These are phyloP conservation scores for Mesotaenium endlicherianum DNA, from an alignment of 139 green algal genomes.

Conservation along the genomic window DNA sequence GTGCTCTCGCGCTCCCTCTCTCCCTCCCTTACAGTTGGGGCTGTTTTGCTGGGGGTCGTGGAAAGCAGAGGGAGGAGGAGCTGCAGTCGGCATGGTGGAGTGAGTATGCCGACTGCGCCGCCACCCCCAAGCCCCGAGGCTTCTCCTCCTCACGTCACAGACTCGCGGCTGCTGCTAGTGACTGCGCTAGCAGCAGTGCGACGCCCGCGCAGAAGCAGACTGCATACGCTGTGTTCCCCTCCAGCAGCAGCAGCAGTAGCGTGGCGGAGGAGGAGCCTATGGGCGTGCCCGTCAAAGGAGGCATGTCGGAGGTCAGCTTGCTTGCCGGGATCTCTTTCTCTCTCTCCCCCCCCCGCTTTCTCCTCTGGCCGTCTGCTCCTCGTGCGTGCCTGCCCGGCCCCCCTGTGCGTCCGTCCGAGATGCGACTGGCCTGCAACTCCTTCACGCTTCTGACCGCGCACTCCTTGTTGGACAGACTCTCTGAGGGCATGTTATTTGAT, in stretches of 20 bases:
- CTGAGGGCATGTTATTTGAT: neutral
- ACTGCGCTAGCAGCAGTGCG: too few relatives aligned
- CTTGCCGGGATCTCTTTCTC: slow-evolving; percentile 6
- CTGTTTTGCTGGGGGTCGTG: too few relatives aligned
- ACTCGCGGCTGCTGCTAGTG: too few relatives aligned
- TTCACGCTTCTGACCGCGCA: neutral
- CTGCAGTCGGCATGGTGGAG: slow-evolving; percentile 37
- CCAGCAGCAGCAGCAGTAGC: neutral
- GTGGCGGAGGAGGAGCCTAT: slow-evolving; percentile 17
- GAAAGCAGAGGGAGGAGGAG: slow-evolving; percentile 42
- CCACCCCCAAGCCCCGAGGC: slow-evolving; percentile 8
- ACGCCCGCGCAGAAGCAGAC: neutral
- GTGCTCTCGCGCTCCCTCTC: neutral
- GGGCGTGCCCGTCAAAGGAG: slow-evolving; percentile 40
- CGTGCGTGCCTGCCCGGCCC: neutral
- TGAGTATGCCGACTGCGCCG: slow-evolving; percentile 43
- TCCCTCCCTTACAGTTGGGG: too few relatives aligned
- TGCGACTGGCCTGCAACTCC: neutral
- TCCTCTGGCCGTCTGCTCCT: neutral
- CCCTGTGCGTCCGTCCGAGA: neutral
- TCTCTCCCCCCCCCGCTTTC: neutral
- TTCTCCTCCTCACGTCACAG: too few relatives aligned
- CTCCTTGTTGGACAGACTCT: neutral
- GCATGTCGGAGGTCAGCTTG: slow-evolving; percentile 47
- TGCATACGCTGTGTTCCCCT: neutral